phyloP scores from a whole-genome alignment of 768 basidiomycete genomes.

The Trametes elegans region DNA sequence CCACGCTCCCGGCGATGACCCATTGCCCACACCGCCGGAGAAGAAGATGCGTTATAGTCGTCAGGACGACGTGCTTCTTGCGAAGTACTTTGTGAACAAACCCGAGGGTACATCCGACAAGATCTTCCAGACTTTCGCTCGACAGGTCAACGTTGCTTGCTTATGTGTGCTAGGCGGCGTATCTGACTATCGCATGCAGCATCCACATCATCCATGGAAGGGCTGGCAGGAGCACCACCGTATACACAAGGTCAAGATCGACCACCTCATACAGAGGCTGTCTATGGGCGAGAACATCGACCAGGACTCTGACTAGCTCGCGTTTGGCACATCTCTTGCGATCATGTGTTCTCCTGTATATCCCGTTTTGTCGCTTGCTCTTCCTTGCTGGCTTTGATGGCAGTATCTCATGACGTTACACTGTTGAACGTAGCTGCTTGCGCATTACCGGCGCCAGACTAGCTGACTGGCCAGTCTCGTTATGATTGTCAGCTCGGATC shows the following conservation, averaged over 20 bases:
- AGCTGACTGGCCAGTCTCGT: too few relatives aligned
- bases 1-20: conserved; percentile 62
- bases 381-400: too few relatives aligned
- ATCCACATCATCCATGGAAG: conserved; percentile 91
- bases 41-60: conserved; percentile 89
- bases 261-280: conserved; percentile 68
- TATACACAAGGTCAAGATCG: conserved; percentile 84
- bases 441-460: too few relatives aligned
- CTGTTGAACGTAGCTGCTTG: too few relatives aligned
- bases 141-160: conserved; percentile 46
- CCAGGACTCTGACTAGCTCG: conserved; percentile 22
- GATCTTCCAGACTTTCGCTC: conserved; percentile 79
- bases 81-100: conserved; percentile 67
- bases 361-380: too few relatives aligned
- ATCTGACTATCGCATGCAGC: conserved; percentile 37
- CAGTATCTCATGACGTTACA: too few relatives aligned
- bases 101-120: conserved; percentile 82
- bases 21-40: conserved; percentile 71
- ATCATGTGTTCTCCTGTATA: background rate
- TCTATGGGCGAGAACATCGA: conserved; percentile 55
- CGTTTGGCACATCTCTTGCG: background rate
- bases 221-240: conserved; percentile 93
- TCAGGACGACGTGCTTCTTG: conserved; percentile 76
- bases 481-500: too few relatives aligned
- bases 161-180: background rate